Evolutionary conservation across 1,284 basidiomycete genomes (phyloP), one percentile per base, ranked within the genome.

Genomic region (Apiotrichum veenhuisii): DNA sequence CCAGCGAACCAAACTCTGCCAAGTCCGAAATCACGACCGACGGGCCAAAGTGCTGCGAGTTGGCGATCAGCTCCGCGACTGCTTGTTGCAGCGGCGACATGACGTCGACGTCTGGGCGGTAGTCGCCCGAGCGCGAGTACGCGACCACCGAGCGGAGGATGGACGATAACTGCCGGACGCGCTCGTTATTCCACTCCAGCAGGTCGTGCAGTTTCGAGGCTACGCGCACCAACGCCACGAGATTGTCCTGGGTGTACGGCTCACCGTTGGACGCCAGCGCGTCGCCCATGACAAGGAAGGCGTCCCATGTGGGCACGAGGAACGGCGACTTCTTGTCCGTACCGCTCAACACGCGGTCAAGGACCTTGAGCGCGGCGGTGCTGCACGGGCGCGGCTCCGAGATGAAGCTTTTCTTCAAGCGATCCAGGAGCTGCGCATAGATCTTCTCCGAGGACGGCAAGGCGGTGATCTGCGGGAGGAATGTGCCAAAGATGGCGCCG

Each of bases 231-330:
- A 71, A 41, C 0, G 87, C 87, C 41, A 92, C 83, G 38, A 97
- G 79, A 67, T 87, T 91, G 63, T 91, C 89, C 70, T 98, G 94
- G 2, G 90, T 91, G 70, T 91, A 89, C 0, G 85, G 81, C 38
- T 63, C 59, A 1, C 61, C 61, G n/a, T n/a, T n/a, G 20, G 65
- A 52, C 1, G 64, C 10, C 67, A 87, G 75, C 14, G 81, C 79
- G 5, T 78, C 74, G 0, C 89, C 89, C 64, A 94, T 82, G 38
- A 79, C 77, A 58, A 86, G 82, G 62, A 89, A 86, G 1, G 84
- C 82, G n/a, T 72, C 66, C 90, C 91, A 93, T 4, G 83, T 83
- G 18, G 82, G 80, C 59, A 86, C 81, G 59, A 75, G 61, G 5
- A 64, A 23, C 0, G 56, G 34, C 25, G 55, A 51, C 18, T 49